Percentiles rank a stretch among this genome's conserved stretches.
These are phyloP conservation scores for Microcyclospora tardicrescens DNA, from an alignment of 2,329 filamentous ascomycete species.

Conservation along the genomic window DNA sequence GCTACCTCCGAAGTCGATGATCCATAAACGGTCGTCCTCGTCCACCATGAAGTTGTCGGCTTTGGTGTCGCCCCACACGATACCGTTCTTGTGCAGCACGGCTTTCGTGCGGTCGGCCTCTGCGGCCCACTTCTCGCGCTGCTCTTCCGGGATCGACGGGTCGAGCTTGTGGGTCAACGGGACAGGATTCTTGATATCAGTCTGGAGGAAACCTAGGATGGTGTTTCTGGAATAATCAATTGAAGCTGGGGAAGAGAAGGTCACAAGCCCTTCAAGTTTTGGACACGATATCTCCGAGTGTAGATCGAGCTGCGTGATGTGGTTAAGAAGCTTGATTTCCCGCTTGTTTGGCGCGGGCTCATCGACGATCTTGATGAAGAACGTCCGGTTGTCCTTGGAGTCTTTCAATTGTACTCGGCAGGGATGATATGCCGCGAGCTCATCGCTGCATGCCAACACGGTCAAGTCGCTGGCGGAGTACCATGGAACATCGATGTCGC, in stretches of 20 bases:
- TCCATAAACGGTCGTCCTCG: slow-evolving; percentile 23
- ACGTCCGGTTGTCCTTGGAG: slow-evolving; percentile 5
- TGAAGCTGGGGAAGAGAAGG: slow-evolving; percentile 7
- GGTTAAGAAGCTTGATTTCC: slow-evolving; percentile 19
- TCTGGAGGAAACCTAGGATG: slow-evolving; percentile 24
- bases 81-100: slow-evolving; percentile 21
- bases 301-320: slow-evolving; percentile 16
- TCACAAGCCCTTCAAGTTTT: slow-evolving; percentile 18
- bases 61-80: slow-evolving; percentile 29
- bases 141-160: slow-evolving; percentile 15
- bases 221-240: background rate
- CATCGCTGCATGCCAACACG: slow-evolving; percentile 12
- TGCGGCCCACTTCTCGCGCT: slow-evolving; percentile 19
- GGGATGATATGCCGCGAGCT: slow-evolving; percentile 18
- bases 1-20: slow-evolving; percentile 28
- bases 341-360: slow-evolving; percentile 22
- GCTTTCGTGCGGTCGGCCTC: slow-evolving; percentile 16
- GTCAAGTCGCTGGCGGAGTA: slow-evolving; percentile 14
- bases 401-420: slow-evolving; percentile 7
- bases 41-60: slow-evolving; percentile 30
- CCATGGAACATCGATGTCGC: slow-evolving; percentile 14
- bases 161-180: slow-evolving; percentile 22
- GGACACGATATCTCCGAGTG: slow-evolving; percentile 20
- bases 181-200: slow-evolving; percentile 18
- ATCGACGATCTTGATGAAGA: slow-evolving; percentile 25